Base-by-base conservation (phyloP, 176 grass and related monocot genomes). In the Phoenix dactylifera region DNA sequence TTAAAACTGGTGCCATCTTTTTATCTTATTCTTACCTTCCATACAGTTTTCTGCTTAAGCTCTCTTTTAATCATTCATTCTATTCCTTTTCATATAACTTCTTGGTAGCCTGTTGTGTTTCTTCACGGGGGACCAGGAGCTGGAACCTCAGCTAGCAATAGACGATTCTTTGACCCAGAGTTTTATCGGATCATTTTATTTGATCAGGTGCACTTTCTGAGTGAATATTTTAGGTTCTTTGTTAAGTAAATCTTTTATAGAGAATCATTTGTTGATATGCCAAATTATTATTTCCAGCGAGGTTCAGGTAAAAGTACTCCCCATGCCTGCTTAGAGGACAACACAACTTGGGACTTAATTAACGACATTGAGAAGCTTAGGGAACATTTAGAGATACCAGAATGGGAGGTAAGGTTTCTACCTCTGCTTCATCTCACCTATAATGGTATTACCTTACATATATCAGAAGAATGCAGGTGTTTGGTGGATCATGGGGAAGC, bases 401-500 rank as follows among this genome's bases (percentile, higher is more conserved):
- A 98, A 64, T 98, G 88, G 94, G 88, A 89, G 88, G 94, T 69
- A 72, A 79, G 35, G 2, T 85, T 22, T 16, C 39, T 16, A 15
- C 12, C 50, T 49, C 0, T 15, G 24, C 17, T 10, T 58, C 19
- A 49, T 18, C 2, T 3, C 15, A 23, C 0, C n/a, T 48, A 3
- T 66, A 10, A 1, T 66, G 17, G 52, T 54, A 18, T 15, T 26
- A 25, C 5, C 44, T 68, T 18, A 18, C 52, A 4, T 15, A 50
- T 72, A n/a, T 15, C 4, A 4, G 15, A 29, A 69, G 20, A 58
- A 55, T 78, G 67, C 23, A 98, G 93, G 94, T 98, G 22, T 98
- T 98, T 66, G 94, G 94, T 24, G 88, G 88, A 51, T 98, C 88
- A 4, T 98, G 88, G 94, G 93, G 94, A 74, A 98, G 94, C 73